These are phyloP conservation scores for Penicillium sp. DNA, from an alignment of 2,329 filamentous ascomycete species.

Conservation along the genomic window DNA sequence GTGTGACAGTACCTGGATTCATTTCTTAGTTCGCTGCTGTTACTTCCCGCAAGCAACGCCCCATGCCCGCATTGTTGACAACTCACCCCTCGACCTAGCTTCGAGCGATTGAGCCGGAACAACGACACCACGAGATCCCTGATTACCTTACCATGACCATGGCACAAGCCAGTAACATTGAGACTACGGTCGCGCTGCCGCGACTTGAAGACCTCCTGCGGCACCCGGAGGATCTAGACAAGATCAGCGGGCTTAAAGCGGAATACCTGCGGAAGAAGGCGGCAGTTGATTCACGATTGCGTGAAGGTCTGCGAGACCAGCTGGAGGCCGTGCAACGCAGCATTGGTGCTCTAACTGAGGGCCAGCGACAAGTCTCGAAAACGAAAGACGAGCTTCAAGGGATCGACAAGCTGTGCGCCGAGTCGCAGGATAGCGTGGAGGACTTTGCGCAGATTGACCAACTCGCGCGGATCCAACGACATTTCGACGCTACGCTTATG, in stretches of 20 bases:
- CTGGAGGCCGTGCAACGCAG: slow-evolving; percentile 88
- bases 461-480: slow-evolving; percentile 58
- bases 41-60: not conserved
- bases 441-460: slow-evolving; percentile 81
- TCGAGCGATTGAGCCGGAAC: slow-evolving; percentile 5
- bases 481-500: slow-evolving; percentile 85
- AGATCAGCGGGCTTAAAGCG: slow-evolving; percentile 77
- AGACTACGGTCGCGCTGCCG: slow-evolving; percentile 57
- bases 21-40: not conserved
- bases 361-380: slow-evolving; percentile 79
- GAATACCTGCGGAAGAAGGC: slow-evolving; percentile 93
- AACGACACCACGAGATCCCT: not conserved
- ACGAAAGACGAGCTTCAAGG: slow-evolving; percentile 99
- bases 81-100: slow-evolving; percentile 4
- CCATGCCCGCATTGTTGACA: slow-evolving; percentile 3
- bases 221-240: slow-evolving; percentile 94
- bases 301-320: slow-evolving; percentile 79
- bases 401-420: slow-evolving; percentile 93
- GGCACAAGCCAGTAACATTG: slow-evolving; percentile 29
- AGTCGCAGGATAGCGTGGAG: slow-evolving; percentile 93
- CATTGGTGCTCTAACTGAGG: slow-evolving; percentile 79
- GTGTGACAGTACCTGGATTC: slow-evolving; percentile 2
- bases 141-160: slow-evolving; percentile 19
- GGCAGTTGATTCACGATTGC: slow-evolving; percentile 81
- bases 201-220: slow-evolving; percentile 88